Base-by-base conservation (phyloP, 306 rosid species). In the apple (Malus domestica) region DNA sequence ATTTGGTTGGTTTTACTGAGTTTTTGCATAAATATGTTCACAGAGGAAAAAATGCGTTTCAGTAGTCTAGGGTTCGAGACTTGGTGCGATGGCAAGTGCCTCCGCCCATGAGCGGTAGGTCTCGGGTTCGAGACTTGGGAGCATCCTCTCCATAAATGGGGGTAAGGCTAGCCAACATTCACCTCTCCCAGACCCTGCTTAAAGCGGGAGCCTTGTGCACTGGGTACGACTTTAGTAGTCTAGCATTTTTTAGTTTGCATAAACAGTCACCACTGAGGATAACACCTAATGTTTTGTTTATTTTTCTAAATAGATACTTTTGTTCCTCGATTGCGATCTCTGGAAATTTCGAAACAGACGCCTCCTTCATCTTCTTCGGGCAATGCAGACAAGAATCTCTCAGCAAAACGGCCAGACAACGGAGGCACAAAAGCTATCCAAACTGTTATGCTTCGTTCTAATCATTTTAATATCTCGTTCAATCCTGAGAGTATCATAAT, bases 391-490 rank as follows among this genome's bases (percentile, higher is more conserved):
- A 86, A 16, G 73, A 40, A 63, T 29, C 19, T 67, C 9, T 92
- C 96, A 1, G 68, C 85, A 44, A 84, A 5, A 35, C 86, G 97
- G 76, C 97, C 95, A 60, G 97, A 91, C 73, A 9, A 66, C 12
- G 93, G 93, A 45, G 95, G 95, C 63, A 63, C 70, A 2, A 40
- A 51, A 52, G 67, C 82, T 6, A 30, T 83, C 78, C 80, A 72
- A 69, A 69, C 82, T 18, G 71, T 27, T 61, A 74, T 35, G 52
- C 87, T 90, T 30, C 82, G 83, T 66, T 89, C 82, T 6, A 90
- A 89, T 78, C 91, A 88, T 68, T 92, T 87, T 46, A 84, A 59
- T 67, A 78, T 90, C 57, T 85, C 72, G 15, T 88, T 79, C 75
- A 57, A 70, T 46, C 91, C 91, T 1, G 75, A 85, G 30, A 77